Base-by-base conservation (phyloP, 176 grass and related monocot species). In the Oryza punctata region DNA sequence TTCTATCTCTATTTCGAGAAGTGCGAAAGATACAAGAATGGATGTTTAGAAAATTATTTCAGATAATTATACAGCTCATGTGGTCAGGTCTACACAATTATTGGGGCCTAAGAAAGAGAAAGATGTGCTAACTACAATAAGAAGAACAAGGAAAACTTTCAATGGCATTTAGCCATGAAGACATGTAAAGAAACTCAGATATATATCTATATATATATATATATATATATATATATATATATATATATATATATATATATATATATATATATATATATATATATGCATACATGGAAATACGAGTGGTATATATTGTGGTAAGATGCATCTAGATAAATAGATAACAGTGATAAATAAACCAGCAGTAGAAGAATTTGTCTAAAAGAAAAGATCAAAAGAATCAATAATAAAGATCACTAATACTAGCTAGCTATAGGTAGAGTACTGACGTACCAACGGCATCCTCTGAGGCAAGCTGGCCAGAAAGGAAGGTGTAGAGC, bases 401-500 rank as follows among this genome's bases (percentile, higher is more conserved):
- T 7, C 5, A 6, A 54, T 4, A 54, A 3, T 3, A 10, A 21
- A 1, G 5, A 5, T 19, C 18, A 54, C 4, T 19, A 54, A 9
- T 47, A 16, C 14, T 27, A 46, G n/a, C 10, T 6, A 38, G 6
- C 6, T 7, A 38, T 38, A 38, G 32, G 2, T 5, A 38, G 37
- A 7, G 0, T 4, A 43, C 69, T 63, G 1, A 6, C 2, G 28
- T 29, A 88, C 87, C 76, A 63, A 80, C 85, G 63, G 76, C 52
- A 2, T 29, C 40, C 7, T 23, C 40, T 3, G 76, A 69, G 0
- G 47, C 76, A 76, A 88, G 74, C 61, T 61, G 76, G 46, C 47
- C 82, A 15, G 69, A 75, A 11, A 75, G 7, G 1, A 81, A 38
- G 63, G 81, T 75, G 76, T 80, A 80, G 37, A 89, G 81, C 63